A percentile compares a stretch with the other conserved stretches of the same genome.
phyloP scores from a whole-genome alignment of 805 yeast species.

The Saturnispora halmiae region DNA sequence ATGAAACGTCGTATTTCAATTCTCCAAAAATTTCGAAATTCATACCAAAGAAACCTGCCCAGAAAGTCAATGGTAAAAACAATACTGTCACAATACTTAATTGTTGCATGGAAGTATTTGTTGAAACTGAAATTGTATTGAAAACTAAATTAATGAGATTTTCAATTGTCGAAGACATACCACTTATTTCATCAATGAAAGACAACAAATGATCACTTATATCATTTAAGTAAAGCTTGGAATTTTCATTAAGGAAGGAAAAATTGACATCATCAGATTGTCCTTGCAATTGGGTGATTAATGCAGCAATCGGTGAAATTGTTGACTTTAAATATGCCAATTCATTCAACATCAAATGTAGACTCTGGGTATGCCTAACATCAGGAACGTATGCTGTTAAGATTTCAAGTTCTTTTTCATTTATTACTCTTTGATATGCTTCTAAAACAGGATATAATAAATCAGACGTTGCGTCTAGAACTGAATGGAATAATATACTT shows the following conservation, averaged over 20 bases:
- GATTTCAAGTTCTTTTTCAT: slow-evolving; percentile 44
- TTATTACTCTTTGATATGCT: slow-evolving; percentile 40
- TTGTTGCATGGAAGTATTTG: slow-evolving; percentile 45
- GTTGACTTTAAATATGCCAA: slow-evolving; percentile 38
- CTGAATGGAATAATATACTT: slow-evolving; percentile 43
- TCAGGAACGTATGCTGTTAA: slow-evolving; percentile 35
- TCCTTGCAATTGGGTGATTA: slow-evolving; percentile 39
- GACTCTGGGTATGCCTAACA: slow-evolving; percentile 40
- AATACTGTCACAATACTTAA: slow-evolving; percentile 49
- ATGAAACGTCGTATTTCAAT: slow-evolving; percentile 31
- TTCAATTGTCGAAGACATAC: slow-evolving; percentile 44
- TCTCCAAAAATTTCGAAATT: slow-evolving; percentile 38
- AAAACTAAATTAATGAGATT: slow-evolving; percentile 44
- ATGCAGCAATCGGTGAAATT: slow-evolving; percentile 38
- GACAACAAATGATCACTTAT: slow-evolving; percentile 47
- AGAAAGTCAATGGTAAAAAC: slow-evolving; percentile 48
- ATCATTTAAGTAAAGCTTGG: slow-evolving; percentile 43
- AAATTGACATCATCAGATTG: slow-evolving; percentile 21
- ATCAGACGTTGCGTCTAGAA: slow-evolving; percentile 48
- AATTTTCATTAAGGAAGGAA: slow-evolving; percentile 32
- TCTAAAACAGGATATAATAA: slow-evolving; percentile 43
- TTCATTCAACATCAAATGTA: slow-evolving; percentile 48
- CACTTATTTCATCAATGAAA: slow-evolving; percentile 44
- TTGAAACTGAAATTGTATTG: slow-evolving; percentile 48
- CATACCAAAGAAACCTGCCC: slow-evolving; percentile 58